Evolutionary conservation across 306 rosid species (phyloP).

Genomic region (Argentina anserina): DNA sequence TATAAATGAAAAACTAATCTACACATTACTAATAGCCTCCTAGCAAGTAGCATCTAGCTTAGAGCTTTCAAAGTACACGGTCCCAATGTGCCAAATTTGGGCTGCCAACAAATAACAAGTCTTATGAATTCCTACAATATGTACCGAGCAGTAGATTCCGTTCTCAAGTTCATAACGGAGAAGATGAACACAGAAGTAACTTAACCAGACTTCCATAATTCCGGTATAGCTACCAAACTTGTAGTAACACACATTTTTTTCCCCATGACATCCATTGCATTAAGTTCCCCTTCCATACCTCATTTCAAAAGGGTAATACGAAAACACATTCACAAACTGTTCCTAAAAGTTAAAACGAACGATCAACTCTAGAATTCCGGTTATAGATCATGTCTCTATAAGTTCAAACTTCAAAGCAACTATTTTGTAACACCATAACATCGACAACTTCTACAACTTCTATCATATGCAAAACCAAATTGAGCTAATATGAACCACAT

Average conservation of each 20-base stretch:
- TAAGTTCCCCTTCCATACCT: neutral
- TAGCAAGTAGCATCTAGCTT: neutral
- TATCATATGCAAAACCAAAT: neutral
- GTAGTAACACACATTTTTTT: neutral
- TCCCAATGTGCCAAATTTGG: neutral
- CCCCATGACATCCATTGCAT: neutral
- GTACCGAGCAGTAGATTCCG: neutral
- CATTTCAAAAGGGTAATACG: neutral
- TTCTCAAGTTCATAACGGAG: neutral
- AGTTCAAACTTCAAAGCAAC: neutral
- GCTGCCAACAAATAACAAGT: neutral
- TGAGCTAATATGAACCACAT: constrained; percentile 7
- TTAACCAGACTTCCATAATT: neutral
- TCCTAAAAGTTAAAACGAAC: neutral
- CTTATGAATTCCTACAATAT: neutral
- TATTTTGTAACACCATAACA: no score
- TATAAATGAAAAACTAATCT: neutral
- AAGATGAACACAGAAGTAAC: neutral
- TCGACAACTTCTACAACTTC: no score
- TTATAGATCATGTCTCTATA: no score
- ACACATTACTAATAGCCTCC: neutral
- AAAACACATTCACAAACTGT: neutral
- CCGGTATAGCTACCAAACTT: neutral
- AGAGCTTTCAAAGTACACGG: neutral
- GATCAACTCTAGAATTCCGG: neutral